Evolutionary conservation across 2,329 filamentous ascomycete species (phyloP).

Genomic region (Hirsutella rhossiliensis): DNA sequence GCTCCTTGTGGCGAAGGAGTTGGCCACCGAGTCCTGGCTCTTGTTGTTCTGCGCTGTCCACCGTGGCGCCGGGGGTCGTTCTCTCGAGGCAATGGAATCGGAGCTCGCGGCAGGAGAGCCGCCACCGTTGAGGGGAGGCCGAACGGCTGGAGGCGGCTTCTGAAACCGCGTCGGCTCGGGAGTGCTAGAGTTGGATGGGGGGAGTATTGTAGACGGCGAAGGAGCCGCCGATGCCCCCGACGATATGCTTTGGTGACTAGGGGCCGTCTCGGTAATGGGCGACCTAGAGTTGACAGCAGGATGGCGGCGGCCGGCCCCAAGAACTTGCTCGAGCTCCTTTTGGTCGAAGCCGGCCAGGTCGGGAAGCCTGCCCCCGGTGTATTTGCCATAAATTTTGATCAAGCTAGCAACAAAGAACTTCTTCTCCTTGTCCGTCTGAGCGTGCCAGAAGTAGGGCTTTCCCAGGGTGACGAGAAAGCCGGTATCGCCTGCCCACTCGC

Average conservation of each 20-base stretch:
- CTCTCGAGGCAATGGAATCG: constrained; percentile 31
- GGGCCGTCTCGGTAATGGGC: constrained; percentile 13
- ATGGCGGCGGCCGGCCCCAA: constrained; percentile 41
- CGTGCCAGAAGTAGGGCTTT: constrained; percentile 97
- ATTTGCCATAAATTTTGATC: constrained; percentile 94
- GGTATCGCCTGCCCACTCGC: constrained; percentile 69
- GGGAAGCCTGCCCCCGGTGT: constrained; percentile 76
- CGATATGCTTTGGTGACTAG: constrained; percentile 9
- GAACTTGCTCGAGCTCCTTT: constrained; percentile 63
- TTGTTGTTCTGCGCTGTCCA: constrained; percentile 38
- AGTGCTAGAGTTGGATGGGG: constrained; percentile 4
- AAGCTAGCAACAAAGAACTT: constrained; percentile 96
- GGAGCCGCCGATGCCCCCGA: constrained; percentile 7
- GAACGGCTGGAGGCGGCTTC: constrained; percentile 14
- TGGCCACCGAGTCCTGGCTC: constrained; percentile 45
- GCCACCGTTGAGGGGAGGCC: constrained; percentile 26
- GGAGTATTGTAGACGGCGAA: constrained; percentile 5
- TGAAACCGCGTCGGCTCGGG: constrained; percentile 16
- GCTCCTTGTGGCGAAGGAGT: constrained; percentile 32
- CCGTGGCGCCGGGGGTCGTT: constrained; percentile 28
- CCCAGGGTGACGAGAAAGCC: constrained; percentile 83
- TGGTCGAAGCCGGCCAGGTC: constrained; percentile 73
- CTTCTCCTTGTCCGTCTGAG: constrained; percentile 88
- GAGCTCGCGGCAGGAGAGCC: constrained; percentile 40
- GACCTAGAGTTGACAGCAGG: constrained; percentile 13